Evolutionary conservation across 2,329 filamentous ascomycete species (phyloP).

Genomic region (Aspergillus quadrilineatus): DNA sequence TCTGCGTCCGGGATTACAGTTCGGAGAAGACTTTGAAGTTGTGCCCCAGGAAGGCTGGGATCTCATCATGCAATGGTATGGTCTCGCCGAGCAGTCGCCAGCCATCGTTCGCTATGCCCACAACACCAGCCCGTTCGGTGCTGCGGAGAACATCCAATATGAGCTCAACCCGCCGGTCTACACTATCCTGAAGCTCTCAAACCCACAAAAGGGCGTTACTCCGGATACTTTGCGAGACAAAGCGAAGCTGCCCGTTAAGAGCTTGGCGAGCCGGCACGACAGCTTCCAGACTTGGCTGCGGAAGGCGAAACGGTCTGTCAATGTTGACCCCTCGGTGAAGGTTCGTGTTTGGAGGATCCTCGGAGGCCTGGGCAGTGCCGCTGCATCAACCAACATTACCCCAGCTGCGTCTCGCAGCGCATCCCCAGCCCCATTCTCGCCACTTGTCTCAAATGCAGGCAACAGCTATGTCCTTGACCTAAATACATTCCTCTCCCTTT

Average conservation of each 20-base stretch:
- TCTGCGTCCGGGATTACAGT: constrained; percentile 64
- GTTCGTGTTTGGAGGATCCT: constrained; percentile 73
- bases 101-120: constrained; percentile 75
- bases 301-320: constrained; percentile 66
- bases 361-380: constrained; percentile 44
- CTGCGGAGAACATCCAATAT: constrained; percentile 69
- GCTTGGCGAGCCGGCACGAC: constrained; percentile 70
- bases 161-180: constrained; percentile 85
- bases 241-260: constrained; percentile 60
- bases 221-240: constrained; percentile 62
- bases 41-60: constrained; percentile 81
- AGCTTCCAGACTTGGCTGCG: constrained; percentile 73
- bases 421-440: constrained; percentile 44
- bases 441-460: constrained; percentile 43
- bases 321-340: constrained; percentile 68
- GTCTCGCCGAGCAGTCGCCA: constrained; percentile 65
- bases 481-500: constrained; percentile 61
- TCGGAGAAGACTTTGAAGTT: constrained; percentile 71
- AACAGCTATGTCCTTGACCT: constrained; percentile 60
- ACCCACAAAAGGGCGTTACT: constrained; percentile 56
- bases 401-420: constrained; percentile 45
- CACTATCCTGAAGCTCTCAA: constrained; percentile 75
- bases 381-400: constrained; percentile 45
- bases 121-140: constrained; percentile 64
- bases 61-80: constrained; percentile 78